Conservation (phyloP, 2,329 filamentous ascomycete species). For the Sarocladium kiliense region DNA sequence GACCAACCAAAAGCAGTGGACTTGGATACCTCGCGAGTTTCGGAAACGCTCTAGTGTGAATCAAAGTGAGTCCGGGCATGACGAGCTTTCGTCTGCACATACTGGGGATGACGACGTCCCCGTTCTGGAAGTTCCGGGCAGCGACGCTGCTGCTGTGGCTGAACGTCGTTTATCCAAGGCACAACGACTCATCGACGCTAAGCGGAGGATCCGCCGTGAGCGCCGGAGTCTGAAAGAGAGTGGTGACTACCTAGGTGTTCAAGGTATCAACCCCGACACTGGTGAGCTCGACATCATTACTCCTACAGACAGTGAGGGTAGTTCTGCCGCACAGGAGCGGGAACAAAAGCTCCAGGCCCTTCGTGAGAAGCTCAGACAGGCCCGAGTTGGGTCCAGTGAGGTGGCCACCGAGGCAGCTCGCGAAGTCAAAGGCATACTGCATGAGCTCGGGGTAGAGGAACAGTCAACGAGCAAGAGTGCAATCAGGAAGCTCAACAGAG, state of each 20-base stretch:
- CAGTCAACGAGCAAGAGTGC: not conserved
- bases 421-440: conserved; percentile 28
- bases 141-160: conserved; percentile 8
- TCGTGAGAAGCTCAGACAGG: conserved; percentile 26
- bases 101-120: not conserved
- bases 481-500: conserved; percentile 10
- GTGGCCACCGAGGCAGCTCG: conserved; percentile 41
- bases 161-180: conserved; percentile 13
- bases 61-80: too few relatives aligned
- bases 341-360: conserved; percentile 26
- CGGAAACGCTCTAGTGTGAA: not conserved
- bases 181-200: conserved; percentile 23
- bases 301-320: conserved; percentile 41
- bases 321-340: conserved; percentile 24
- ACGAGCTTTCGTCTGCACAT: not conserved
- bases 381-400: conserved; percentile 29
- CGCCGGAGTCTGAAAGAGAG: conserved; percentile 45
- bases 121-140: not conserved
- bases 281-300: conserved; percentile 47
- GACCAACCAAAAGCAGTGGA: not conserved
- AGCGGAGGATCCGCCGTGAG: conserved; percentile 25
- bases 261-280: conserved; percentile 53
- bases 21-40: not conserved
- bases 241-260: conserved; percentile 54
- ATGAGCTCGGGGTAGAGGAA: conserved; percentile 12